Conservation (phyloP, 345 rosid species). For the Odontarrhena argentea region DNA sequence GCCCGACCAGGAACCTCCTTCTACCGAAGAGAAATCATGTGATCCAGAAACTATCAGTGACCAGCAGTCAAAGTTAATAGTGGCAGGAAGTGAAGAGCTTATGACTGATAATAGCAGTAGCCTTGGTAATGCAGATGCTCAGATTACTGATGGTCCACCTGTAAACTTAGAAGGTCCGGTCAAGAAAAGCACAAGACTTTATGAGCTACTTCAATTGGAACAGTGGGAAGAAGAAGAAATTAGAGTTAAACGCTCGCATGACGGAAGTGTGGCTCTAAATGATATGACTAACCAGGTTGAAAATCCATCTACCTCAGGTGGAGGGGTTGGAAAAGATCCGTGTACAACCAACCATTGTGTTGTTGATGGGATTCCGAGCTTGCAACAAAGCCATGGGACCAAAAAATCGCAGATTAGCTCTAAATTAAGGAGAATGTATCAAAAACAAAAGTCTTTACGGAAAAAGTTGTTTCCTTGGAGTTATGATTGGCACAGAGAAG, state of each 20-base stretch:
- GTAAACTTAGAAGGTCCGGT: constrained; percentile 56
- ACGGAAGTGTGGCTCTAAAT: constrained; percentile 40
- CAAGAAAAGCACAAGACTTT: constrained; percentile 77
- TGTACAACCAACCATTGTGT: constrained; percentile 43
- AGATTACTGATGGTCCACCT: constrained; percentile 44
- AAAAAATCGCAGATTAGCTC: constrained; percentile 64
- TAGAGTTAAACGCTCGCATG: constrained; percentile 37
- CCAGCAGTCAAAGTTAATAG: constrained; percentile 53
- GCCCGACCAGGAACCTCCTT: constrained; percentile 43
- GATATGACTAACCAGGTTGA: constrained; percentile 47
- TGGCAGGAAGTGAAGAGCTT: constrained; percentile 40
- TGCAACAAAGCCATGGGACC: constrained; percentile 53
- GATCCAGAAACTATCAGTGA: constrained; percentile 42
- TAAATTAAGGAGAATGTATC: constrained; percentile 65
- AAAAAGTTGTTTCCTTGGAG: constrained; percentile 97
- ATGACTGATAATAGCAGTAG: constrained; percentile 35
- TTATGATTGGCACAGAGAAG: constrained; percentile 96
- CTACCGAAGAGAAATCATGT: constrained; percentile 40
- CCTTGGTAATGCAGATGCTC: constrained; percentile 34
- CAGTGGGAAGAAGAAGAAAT: constrained; percentile 48
- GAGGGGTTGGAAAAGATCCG: constrained; percentile 50
- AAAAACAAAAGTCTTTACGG: constrained; percentile 84
- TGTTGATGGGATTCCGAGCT: constrained; percentile 41
- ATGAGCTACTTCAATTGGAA: constrained; percentile 88
- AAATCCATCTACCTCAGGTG: constrained; percentile 83